Base-by-base conservation (phyloP, 1,139 yeast genomes). In the Sugiyamaella japonica region DNA sequence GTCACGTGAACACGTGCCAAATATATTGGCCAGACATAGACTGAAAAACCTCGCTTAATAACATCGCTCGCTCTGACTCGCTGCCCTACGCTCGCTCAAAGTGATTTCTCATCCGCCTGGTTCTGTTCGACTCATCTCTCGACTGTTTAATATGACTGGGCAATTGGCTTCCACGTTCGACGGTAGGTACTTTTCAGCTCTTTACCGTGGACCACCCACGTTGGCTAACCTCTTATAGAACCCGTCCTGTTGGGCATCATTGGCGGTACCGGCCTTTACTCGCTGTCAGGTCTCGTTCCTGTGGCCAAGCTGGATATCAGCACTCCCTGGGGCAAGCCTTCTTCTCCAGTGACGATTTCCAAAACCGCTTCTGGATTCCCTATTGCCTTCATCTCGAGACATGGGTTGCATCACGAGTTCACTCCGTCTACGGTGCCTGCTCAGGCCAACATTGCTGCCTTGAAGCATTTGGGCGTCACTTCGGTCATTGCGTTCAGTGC, bases 281-380 rank as follows among this genome's bases (percentile, higher is more conserved):
- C 89, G 56, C 78, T 93, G 58, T 89, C 87, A 44, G 83, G 89
- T 55, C 77, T 91, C 59, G 80, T 85, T 48, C 95, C 97, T 2
- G 95, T 90, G 52, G 97, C 97, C 25, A 78, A 86, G 63, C 74
- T 90, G 51, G 82, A 88, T 7, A 73, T 89, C 53, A 80, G 85
- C 16, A 93, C 99, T 8, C 99, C 99, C 23, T 93, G 99, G 98
- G 99, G 99, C 7, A 80, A 79, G 63, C 97, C 99, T 20, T 90
- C 98, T 5, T 86, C 96, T 12, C 91, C 97, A 52, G 88, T 93
- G 67, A 91, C 97, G 52, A 84, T 93, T 60, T 86, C 96, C 29
- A 83, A 79, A 61, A 87, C 95, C 44, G 73, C 74, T 1, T 70
- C 77, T 50, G 96, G 96, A 0, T 85, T 89, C 72, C 89, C 90